These are phyloP conservation scores for Trypanosoma lewisi DNA, from an alignment of 208 protist genomes.

Conservation along the genomic window DNA sequence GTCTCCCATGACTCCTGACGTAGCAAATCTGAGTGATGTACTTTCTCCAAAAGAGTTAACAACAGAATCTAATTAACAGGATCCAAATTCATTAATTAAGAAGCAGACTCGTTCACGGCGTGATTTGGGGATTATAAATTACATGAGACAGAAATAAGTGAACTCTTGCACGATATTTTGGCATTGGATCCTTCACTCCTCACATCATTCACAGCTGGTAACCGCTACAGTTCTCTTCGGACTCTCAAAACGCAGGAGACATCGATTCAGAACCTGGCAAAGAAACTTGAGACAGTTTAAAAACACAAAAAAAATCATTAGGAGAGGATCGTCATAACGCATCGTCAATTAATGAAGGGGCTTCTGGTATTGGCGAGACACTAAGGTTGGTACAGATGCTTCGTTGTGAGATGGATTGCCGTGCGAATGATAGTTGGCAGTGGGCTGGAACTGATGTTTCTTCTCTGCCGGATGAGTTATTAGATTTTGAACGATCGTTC, in stretches of 20 bases:
- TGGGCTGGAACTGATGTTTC: slow-evolving; percentile 20
- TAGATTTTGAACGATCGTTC: slow-evolving; percentile 9
- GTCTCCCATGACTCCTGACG: slow-evolving; percentile 7
- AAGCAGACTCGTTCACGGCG: too few species aligned
- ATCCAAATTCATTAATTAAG: background rate
- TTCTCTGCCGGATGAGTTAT: slow-evolving; percentile 1
- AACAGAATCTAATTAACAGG: background rate
- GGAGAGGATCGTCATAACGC: background rate
- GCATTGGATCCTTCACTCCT: background rate
- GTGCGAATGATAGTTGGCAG: slow-evolving; percentile 10
- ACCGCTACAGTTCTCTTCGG: slow-evolving; percentile 25
- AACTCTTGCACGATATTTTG: background rate
- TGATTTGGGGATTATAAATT: background rate
- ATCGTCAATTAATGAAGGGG: background rate
- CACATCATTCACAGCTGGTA: background rate
- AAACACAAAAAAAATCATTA: too few species aligned
- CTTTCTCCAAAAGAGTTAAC: background rate
- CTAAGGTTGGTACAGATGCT: background rate
- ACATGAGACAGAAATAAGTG: background rate
- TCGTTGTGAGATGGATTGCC: background rate
- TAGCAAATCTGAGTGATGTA: background rate
- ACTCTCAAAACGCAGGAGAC: slow-evolving; percentile 42
- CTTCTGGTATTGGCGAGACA: background rate
- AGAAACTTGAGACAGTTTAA: slow-evolving; percentile 14
- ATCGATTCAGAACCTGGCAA: slow-evolving; percentile 36